Evolutionary conservation across 1,139 yeast genomes (phyloP), one percentile per base, ranked within the genome.

Genomic region (Suzukiozyma palmioleophila): DNA sequence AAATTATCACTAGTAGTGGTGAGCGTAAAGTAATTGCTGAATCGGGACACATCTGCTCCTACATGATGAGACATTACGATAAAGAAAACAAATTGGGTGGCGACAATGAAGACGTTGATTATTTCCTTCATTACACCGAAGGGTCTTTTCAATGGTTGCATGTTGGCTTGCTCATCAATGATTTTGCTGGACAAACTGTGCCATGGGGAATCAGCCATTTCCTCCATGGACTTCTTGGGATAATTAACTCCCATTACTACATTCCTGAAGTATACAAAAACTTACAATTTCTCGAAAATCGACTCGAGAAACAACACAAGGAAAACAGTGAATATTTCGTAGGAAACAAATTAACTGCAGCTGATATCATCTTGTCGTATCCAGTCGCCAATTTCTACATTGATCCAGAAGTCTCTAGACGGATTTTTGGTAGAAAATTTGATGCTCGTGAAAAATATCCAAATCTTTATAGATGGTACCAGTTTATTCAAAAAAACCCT

Each of bases 51-150:
- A 67, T 69, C 32, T 45, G 62, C 29, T 56, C 51, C 30, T 66
- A 66, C 42, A 48, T 69, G 37, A 42, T 67, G 28, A 45, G 49
- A 10, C 48, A 62, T 32, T 65, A 59, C 47, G 73, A 67, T 43
- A 44, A 53, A 11, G 35, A 44, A 11, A 52, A 57, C 9, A 57
- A 49, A 28, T 56, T 69, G 39, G 43, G 47, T 3, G 66, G 69
- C 0, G 40, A 39, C 1, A 49, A 54, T 11, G 61, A 59, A 25
- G 40, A 50, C 41, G 64, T 61, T 24, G 65, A 59, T 35, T 69
- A 65, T 50, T 68, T 54, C 48, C 56, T 64, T 35, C 69, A 67
- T 45, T 69, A 59, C 39, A 45, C 68, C n/a, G 75, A 69, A 49
- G 73, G 70, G 2, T 54, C 66, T 8, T 53, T 69, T 33, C 72